Base-by-base conservation (phyloP, 2,329 filamentous ascomycete genomes). In the Ophiostoma perfectum region DNA sequence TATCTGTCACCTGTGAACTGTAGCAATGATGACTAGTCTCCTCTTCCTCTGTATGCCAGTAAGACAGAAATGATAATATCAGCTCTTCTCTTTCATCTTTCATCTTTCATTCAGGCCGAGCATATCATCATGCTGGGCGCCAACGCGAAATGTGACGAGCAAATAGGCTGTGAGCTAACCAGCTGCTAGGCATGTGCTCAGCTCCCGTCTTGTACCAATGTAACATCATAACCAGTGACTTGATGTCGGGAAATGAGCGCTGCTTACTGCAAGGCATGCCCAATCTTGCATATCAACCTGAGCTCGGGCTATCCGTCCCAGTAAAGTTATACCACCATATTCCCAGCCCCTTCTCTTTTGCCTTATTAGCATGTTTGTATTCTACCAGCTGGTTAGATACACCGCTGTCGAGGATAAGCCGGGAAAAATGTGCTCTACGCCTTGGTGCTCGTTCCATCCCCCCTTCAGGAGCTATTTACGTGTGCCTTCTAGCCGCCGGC, bases 171-270 rank as follows among this genome's bases (percentile, higher is more conserved):
- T 55, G 27, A 27, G 49, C 49, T 27, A 14, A 12, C 47, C 18
- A 5, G 47, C 47, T 27, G 27, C 42, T 45, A 12, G 42, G 42
- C 42, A 45, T 45, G 45, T 49, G 45, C 45, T 49, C 45, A 49
- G 2, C 42, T 12, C 47, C 49, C 42, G 14, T 45, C 49, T 55
- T 9, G 18, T 55, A 3, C n/a, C 49, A 55, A 55, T 55, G 55
- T 60, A 60, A 60, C 55, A 38, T 60, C 55, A 60, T 27, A 55
- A 55, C 55, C 55, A 60, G 52, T 58, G 52, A 60, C 55, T 60
- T 38, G 27, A 38, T 60, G 38, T 60, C 55, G 55, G 55, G 27
- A 27, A n/a, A 18, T 60, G 27, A 16, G 47, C 16, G n/a, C 16
- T n/a, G 47, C 16, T 27, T 4, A 9, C 49, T 55, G 49, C 49